Conservation (phyloP, 352 stramenopile genomes). For the Globisporangium mamillatum region DNA sequence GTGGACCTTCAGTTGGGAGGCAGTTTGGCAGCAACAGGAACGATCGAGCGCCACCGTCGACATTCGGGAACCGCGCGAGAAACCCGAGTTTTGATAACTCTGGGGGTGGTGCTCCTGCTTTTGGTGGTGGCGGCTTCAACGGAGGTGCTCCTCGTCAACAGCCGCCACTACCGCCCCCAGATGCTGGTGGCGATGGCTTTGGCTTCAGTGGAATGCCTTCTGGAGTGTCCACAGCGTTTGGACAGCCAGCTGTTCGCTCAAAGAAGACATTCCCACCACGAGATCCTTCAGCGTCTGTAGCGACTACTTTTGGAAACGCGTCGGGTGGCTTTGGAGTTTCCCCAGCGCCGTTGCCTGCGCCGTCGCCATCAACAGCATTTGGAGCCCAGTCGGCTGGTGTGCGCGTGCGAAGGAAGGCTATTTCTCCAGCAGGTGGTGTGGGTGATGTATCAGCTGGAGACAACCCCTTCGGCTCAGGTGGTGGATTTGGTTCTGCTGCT, state of each 20-base stretch:
- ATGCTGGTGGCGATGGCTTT: conserved; percentile 12
- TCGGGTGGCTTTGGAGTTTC: conserved; percentile 3
- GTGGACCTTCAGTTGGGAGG: not conserved
- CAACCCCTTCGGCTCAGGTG: conserved; percentile 24
- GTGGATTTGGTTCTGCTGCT: conserved; percentile 24
- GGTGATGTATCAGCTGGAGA: conserved; percentile 9
- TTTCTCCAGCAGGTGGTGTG: conserved; percentile 11
- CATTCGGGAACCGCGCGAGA: conserved; percentile 10
- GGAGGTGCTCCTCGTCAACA: not conserved
- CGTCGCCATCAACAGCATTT: conserved; percentile 27
- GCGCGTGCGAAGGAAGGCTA: conserved; percentile 28
- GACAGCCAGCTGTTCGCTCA: conserved; percentile 17
- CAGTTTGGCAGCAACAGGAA: not conserved
- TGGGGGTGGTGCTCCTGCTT: not conserved
- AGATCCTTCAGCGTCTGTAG: conserved; percentile 1
- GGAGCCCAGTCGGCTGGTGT: conserved; percentile 22
- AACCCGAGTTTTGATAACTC: conserved; percentile 7
- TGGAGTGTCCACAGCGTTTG: conserved; percentile 13
- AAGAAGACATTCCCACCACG: conserved; percentile 12
- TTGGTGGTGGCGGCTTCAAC: conserved; percentile 1
- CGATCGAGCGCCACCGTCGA: conserved; percentile 1
- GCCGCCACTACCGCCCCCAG: conserved; percentile 2
- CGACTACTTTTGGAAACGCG: conserved; percentile 10
- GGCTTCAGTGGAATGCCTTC: conserved; percentile 13
- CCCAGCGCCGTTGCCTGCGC: conserved; percentile 14